Percentiles rank a stretch among this genome's conserved stretches.
Conservation (phyloP, 306 rosid species). For the Trifolium fragiferum region DNA sequence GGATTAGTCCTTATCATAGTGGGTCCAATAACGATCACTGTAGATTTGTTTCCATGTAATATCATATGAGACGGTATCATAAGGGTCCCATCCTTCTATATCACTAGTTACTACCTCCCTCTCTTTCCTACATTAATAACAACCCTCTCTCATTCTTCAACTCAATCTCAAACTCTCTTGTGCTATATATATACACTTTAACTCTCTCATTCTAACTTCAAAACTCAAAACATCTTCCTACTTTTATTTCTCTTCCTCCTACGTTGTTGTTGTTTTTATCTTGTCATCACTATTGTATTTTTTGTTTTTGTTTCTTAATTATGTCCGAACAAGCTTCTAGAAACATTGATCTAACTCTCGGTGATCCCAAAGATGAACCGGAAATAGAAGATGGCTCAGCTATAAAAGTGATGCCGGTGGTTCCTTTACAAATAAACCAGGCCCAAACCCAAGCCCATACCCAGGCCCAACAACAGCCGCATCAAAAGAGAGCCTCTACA, state of each 20-base stretch:
- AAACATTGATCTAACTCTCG: conserved; percentile 46
- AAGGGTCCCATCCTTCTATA: conserved; percentile 41
- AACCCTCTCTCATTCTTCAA: neutral
- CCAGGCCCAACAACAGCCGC: conserved; percentile 31
- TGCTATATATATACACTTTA: conserved; percentile 33
- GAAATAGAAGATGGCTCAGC: conserved; percentile 40
- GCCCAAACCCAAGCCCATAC: conserved; percentile 1
- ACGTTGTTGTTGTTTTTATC: neutral
- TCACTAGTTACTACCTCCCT: conserved; percentile 20
- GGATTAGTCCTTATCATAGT: conserved; percentile 27
- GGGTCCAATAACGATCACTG: conserved; percentile 48
- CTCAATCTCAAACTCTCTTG: conserved; percentile 10
- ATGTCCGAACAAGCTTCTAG: conserved; percentile 35
- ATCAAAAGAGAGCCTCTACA: conserved; percentile 59
- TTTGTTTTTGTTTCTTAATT: neutral
- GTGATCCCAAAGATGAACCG: conserved; percentile 57
- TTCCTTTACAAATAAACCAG: conserved; percentile 38
- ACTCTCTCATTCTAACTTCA: conserved; percentile 29
- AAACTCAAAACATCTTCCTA: conserved; percentile 1
- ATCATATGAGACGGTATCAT: conserved; percentile 28
- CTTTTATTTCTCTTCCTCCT: neutral
- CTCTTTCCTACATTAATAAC: conserved; percentile 1
- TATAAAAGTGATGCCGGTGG: conserved; percentile 44
- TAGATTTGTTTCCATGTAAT: conserved; percentile 35
- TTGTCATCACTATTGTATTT: neutral